Evolutionary conservation across 1,284 basidiomycete genomes (phyloP).

Genomic region (Vanrija humicola): DNA sequence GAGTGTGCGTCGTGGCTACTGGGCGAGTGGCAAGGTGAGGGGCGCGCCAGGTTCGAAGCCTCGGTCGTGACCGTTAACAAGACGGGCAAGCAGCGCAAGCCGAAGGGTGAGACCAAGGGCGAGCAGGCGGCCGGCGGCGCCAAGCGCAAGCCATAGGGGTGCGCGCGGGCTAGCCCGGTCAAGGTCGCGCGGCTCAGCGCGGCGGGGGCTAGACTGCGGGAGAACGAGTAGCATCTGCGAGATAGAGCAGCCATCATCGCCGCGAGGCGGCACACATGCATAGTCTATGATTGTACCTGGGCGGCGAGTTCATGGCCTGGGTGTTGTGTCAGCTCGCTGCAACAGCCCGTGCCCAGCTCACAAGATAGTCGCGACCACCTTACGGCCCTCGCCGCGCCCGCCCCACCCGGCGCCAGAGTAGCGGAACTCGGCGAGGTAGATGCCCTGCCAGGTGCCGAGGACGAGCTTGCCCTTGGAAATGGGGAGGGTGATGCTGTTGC

Average conservation of each 20-base stretch:
- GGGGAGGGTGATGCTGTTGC: constrained; percentile 74
- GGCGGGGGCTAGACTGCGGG: too few species aligned
- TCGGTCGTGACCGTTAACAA: constrained; percentile 3
- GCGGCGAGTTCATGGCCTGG: too few species aligned
- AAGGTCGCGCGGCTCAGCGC: too few species aligned
- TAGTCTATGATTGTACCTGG: too few species aligned
- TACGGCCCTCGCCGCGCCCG: constrained; percentile 35
- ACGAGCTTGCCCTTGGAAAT: constrained; percentile 77
- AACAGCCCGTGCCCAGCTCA: neutral
- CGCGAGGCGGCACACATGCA: too few species aligned
- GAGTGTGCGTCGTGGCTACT: constrained; percentile 67
- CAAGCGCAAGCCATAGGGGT: too few species aligned
- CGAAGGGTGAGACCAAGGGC: too few species aligned
- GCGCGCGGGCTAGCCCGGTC: too few species aligned
- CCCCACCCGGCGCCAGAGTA: constrained; percentile 43
- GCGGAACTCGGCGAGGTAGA: constrained; percentile 39
- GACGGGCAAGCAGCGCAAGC: constrained; percentile 13
- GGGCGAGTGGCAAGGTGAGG: constrained; percentile 30
- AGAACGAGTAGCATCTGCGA: too few species aligned
- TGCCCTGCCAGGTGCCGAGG: constrained; percentile 84
- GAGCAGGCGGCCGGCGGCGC: too few species aligned
- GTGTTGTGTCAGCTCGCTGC: neutral
- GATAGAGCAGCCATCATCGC: too few species aligned
- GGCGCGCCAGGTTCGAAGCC: constrained; percentile 11
- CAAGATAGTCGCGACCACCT: constrained; percentile 45